Evolutionary conservation across 345 rosid genomes (phyloP).

Genomic region (Punica granatum): DNA sequence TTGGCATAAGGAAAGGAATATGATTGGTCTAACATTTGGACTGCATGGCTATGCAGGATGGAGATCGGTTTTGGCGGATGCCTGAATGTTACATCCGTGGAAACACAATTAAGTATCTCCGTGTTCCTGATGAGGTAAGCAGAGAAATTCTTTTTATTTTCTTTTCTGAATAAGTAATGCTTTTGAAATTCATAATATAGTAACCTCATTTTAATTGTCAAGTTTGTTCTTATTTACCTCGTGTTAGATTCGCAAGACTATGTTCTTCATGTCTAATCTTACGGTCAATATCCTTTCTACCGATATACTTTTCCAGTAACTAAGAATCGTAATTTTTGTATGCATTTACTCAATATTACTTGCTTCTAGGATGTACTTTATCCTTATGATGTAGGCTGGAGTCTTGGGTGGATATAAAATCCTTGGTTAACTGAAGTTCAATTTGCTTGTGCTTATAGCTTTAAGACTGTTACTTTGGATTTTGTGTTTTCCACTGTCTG

Average conservation of each 20-base stretch:
- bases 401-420: background rate
- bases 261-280: background rate
- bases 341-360: background rate
- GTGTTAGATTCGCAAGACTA: background rate
- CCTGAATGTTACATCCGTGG: slow-evolving; percentile 99
- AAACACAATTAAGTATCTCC: slow-evolving; percentile 93
- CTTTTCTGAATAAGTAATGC: too few species aligned
- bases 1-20: background rate
- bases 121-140: slow-evolving; percentile 97
- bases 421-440: background rate
- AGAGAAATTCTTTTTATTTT: background rate
- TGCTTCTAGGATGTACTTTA: background rate
- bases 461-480: background rate
- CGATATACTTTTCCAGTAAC: background rate
- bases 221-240: background rate
- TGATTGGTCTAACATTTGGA: slow-evolving; percentile 1
- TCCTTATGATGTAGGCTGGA: background rate
- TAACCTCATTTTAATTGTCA: background rate
- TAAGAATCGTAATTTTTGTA: background rate
- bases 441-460: background rate
- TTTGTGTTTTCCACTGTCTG: background rate
- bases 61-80: slow-evolving; percentile 99
- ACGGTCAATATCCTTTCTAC: background rate
- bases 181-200: too few species aligned
- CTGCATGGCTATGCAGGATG: slow-evolving; percentile 51